Evolutionary conservation across 2,329 filamentous ascomycete species (phyloP), one percentile per base, ranked within the genome.

Genomic region (Aspergillus sp.): DNA sequence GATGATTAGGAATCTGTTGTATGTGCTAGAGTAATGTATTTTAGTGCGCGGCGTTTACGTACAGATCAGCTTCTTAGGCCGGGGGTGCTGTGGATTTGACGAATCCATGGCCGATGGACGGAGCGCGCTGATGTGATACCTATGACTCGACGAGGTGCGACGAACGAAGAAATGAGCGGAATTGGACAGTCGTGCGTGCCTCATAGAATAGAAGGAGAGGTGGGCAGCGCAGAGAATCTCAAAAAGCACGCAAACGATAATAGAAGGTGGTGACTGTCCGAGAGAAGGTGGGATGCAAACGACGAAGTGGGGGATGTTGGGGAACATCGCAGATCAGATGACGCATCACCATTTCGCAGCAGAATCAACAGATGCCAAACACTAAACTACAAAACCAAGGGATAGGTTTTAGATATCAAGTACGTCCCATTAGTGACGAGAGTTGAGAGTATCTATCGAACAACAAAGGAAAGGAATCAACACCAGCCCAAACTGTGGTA

Each of bases 381-480:
- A n/a, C 15, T 52, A 8, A 31, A 13, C 34, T 15, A 41, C 34
- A 4, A 15, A 17, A 41, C 17, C 34, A 41, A 15, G 5, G 15
- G 15, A 41, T 13, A 41, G 15, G 34, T 41, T 13, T n/a, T 17
- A 50, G 17, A 50, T 50, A 28, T 50, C 48, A 50, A 30, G 46
- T 50, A 31, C 30, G 25, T 52, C 50, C 59, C 45, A 57, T 56
- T 49, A 31, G 19, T 43, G 25, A 19, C 34, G 43, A 49, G 57
- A 61, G 59, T 54, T 61, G 59, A 58, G 59, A 61, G 59, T 61
- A 45, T 61, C 59, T 61, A 61, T 61, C 49, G 45, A 61, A 60
- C 52, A 46, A 56, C 52, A 46, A 56, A 56, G 23, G 50, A 38
- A 50, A 54, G 17, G 31, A 54, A 54, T 30, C 47, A 34, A 48